Evolutionary conservation across 2,329 filamentous ascomycete species (phyloP), one percentile per base, ranked within the genome.

Genomic region (Penicillium griseofulvum): DNA sequence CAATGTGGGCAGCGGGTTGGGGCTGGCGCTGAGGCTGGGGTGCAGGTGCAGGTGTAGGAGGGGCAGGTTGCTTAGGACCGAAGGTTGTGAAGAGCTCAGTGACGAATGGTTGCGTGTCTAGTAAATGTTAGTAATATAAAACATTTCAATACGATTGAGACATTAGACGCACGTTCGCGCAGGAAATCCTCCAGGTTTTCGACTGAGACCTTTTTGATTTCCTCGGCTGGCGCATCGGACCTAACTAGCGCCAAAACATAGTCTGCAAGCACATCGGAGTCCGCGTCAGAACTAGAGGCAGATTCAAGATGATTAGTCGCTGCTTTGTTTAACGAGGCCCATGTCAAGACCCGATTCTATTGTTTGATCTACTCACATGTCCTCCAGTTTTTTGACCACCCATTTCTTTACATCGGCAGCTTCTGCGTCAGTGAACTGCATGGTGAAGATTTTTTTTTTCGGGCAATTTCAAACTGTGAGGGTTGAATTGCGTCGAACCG

Each of bases 231-330:
- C 38, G 81, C 81, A 60, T 84, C 81, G 16, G 78, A 79, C 41
- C 78, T 78, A 41, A 86, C 77, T 29, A 86, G 76, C 22, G 82
- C 83, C 44, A 85, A 73, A 8, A 86, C 82, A 64, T 86, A 86
- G 61, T 86, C 83, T 29, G 82, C 83, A 19, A 86, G 79, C 2
- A 86, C 81, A 60, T 83, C 82, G 12, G 79, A 78, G 65, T 86
- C 83, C 29, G 83, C 83, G 66, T 86, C 83, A n/a, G 81, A 83
- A 59, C 82, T 84, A 62, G 43, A 52, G 50, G 17, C 39, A 36
- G 29, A n/a, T n/a, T 41, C 48, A n/a, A 7, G 5, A 29, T 3
- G 10, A 45, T 64, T 54, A 61, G 60, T 36, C 9, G 9, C 6
- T 24, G 19, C 22, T 42, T 39, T 14, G 1, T 24, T 38, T 17